Percentiles rank a stretch among this genome's conserved stretches.
Evolutionary conservation across 106 monocot genomes (phyloP).

Genomic region (Dendrobium officinale): DNA sequence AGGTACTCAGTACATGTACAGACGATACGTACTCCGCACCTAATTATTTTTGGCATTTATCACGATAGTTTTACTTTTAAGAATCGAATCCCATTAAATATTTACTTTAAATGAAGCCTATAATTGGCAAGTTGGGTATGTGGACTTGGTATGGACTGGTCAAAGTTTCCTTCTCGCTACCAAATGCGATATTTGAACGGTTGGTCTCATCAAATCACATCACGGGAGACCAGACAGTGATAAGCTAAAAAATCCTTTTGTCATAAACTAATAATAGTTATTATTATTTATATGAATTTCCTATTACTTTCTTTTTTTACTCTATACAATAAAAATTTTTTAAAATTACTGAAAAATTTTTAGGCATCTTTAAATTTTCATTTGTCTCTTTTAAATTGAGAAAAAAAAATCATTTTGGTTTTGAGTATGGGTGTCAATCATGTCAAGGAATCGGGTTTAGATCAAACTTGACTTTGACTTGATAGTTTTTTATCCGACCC

Average conservation of each 20-base stretch:
- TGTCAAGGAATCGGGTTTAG: no score
- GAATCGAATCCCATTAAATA: neutral
- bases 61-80: neutral
- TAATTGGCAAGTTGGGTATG: neutral
- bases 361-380: no score
- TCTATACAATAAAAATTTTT: no score
- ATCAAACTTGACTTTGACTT: no score
- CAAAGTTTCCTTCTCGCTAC: neutral
- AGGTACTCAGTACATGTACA: no score
- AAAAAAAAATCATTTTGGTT: no score
- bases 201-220: slow-evolving; percentile 1
- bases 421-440: rapidly evolving
- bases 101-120: neutral
- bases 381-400: no score
- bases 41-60: no score
- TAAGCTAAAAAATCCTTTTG: neutral
- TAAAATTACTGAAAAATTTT: no score
- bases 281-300: neutral
- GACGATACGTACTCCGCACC: no score
- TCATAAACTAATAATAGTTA: no score
- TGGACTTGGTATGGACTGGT: neutral
- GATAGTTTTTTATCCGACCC: no score
- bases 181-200: neutral
- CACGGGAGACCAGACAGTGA: neutral
- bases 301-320: neutral